These are phyloP conservation scores for Alternaria sp. DNA, from an alignment of 2,329 filamentous ascomycete genomes.

Conservation along the genomic window DNA sequence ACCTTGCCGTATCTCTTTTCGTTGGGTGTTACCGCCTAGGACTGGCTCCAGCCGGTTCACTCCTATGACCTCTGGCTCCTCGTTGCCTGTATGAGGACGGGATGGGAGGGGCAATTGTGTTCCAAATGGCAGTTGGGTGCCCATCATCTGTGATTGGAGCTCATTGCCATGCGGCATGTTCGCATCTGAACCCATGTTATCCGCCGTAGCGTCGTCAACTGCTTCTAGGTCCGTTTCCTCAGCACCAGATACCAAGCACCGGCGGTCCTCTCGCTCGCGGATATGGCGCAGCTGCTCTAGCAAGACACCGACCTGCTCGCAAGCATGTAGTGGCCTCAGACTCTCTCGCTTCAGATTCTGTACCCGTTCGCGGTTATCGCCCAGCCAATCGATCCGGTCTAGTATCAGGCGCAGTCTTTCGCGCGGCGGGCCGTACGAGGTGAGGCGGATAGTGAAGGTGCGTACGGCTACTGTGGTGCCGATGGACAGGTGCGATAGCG, in stretches of 20 bases:
- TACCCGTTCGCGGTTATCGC: not conserved
- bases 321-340: constrained; percentile 10
- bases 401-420: constrained; percentile 30
- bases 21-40: constrained; percentile 27
- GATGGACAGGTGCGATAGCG: not conserved
- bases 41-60: constrained; percentile 26
- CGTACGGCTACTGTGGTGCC: constrained; percentile 25
- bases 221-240: constrained; percentile 7
- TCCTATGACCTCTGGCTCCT: constrained; percentile 16
- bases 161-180: not conserved
- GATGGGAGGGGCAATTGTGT: constrained; percentile 27
- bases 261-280: constrained; percentile 19
- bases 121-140: constrained; percentile 30
- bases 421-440: constrained; percentile 35
- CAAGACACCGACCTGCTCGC: constrained; percentile 5
- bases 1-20: constrained; percentile 14
- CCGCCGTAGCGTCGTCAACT: constrained; percentile 16
- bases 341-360: not conserved
- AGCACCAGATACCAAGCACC: constrained; percentile 19
- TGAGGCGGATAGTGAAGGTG: constrained; percentile 33
- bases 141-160: constrained; percentile 22
- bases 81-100: constrained; percentile 1
- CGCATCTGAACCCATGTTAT: not conserved
- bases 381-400: constrained; percentile 24
- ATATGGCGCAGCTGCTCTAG: constrained; percentile 19